Conservation (phyloP, 2,329 filamentous ascomycete genomes). For the Talaromyces sp. region DNA sequence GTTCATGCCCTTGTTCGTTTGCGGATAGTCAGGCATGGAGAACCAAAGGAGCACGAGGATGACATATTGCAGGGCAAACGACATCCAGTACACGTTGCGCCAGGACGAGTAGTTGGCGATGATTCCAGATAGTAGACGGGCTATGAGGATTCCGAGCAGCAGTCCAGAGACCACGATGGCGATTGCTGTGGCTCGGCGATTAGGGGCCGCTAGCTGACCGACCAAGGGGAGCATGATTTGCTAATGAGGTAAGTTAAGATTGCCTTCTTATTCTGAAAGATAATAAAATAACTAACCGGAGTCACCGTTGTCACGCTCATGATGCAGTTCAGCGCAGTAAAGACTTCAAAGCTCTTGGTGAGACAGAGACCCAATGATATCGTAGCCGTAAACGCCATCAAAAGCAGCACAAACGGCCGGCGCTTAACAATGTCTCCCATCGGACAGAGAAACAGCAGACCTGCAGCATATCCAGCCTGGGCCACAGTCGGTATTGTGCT, state of each 20-base stretch:
- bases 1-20: constrained; percentile 61
- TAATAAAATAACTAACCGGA: constrained; percentile 36
- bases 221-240: constrained; percentile 76
- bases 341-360: constrained; percentile 59
- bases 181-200: constrained; percentile 63
- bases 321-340: constrained; percentile 67
- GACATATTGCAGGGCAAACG: constrained; percentile 64
- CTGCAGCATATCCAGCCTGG: constrained; percentile 73
- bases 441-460: constrained; percentile 69
- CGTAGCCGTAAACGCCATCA: constrained; percentile 64
- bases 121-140: constrained; percentile 69
- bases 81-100: constrained; percentile 75
- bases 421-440: constrained; percentile 65
- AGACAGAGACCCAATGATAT: constrained; percentile 66
- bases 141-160: constrained; percentile 69
- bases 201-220: constrained; percentile 67
- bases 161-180: constrained; percentile 72
- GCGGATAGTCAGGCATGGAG: constrained; percentile 77
- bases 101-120: constrained; percentile 69
- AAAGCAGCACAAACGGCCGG: constrained; percentile 61
- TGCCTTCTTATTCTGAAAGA: constrained; percentile 22
- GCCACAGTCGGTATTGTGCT: constrained; percentile 67
- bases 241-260: constrained; percentile 53
- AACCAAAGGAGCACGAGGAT: constrained; percentile 62
- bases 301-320: constrained; percentile 75